phyloP scores from a whole-genome alignment of 2,329 filamentous ascomycete genomes.

The Aureobasidium vineae region DNA sequence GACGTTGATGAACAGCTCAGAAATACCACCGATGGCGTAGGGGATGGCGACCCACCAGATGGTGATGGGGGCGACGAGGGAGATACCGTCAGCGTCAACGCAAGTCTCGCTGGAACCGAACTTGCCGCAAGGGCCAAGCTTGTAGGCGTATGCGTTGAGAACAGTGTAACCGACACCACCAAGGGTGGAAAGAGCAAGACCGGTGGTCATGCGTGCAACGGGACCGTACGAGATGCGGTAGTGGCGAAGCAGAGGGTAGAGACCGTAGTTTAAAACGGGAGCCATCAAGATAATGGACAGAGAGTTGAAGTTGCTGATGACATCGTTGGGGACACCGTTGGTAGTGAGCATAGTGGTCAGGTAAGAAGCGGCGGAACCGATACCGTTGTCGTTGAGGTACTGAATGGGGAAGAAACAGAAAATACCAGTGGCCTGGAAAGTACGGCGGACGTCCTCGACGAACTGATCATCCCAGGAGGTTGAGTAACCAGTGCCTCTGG shows the following conservation, averaged over 20 bases:
- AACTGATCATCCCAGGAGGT: conserved; percentile 64
- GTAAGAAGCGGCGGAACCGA: conserved; percentile 32
- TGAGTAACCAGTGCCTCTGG: conserved; percentile 29
- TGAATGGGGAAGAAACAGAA: conserved; percentile 56
- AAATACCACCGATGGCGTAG: conserved; percentile 41
- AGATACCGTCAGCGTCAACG: conserved; percentile 34
- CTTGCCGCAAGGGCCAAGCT: conserved; percentile 47
- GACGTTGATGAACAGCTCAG: conserved; percentile 46
- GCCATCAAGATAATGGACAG: conserved; percentile 47
- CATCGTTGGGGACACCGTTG: conserved; percentile 47
- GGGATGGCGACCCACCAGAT: conserved; percentile 47
- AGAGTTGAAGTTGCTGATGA: conserved; percentile 49
- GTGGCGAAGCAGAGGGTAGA: conserved; percentile 47
- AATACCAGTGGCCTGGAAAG: conserved; percentile 64
- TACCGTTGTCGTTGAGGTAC: conserved; percentile 39
- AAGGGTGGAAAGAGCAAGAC: conserved; percentile 51
- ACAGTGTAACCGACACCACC: conserved; percentile 44
- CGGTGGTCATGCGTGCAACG: conserved; percentile 52
- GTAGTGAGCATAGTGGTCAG: conserved; percentile 35
- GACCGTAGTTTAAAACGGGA: conserved; percentile 45
- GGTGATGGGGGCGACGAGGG: conserved; percentile 41
- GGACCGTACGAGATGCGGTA: conserved; percentile 45
- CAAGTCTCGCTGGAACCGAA: conserved; percentile 42
- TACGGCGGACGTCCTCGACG: conserved; percentile 67
- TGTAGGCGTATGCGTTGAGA: conserved; percentile 50